phyloP scores from a whole-genome alignment of 768 basidiomycete species.

The Pleurotus citrinopileatus region DNA sequence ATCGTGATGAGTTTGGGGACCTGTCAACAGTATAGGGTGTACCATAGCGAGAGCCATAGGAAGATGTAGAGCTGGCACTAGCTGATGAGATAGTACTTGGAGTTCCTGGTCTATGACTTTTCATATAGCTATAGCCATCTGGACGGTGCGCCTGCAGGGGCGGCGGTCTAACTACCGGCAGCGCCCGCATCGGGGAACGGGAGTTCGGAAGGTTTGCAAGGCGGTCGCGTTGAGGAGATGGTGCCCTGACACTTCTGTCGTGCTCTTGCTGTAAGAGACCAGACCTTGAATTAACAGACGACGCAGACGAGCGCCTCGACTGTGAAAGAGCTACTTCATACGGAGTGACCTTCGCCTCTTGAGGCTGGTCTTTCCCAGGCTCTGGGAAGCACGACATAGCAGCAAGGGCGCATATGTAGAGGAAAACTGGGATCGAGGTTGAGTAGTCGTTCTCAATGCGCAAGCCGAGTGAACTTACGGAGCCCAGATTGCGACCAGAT shows the following conservation, averaged over 20 bases:
- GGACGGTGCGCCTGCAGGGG: neutral
- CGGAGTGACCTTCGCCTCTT: conserved; percentile 18
- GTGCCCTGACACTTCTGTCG: conserved; percentile 1
- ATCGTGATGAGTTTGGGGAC: neutral
- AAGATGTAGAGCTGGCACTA: conserved; percentile 10
- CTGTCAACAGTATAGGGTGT: neutral
- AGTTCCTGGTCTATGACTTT: conserved; percentile 12
- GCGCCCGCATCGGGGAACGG: neutral
- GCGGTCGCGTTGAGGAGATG: neutral
- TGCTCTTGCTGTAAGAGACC: neutral
- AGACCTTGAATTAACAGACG: conserved; percentile 11
- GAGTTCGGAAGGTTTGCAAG: neutral
- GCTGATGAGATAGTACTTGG: conserved; percentile 11
- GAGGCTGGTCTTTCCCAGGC: conserved; percentile 20
- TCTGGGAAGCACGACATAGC: conserved; percentile 26
- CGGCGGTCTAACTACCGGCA: neutral
- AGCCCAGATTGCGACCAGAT: conserved; percentile 31
- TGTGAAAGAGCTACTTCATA: neutral
- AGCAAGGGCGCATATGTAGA: conserved; percentile 27
- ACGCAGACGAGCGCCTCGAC: conserved; percentile 2
- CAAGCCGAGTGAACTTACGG: conserved; percentile 23
- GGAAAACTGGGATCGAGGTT: conserved; percentile 17
- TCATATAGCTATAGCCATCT: conserved; percentile 5
- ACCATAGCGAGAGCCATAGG: neutral
- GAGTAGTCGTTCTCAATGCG: neutral